A percentile compares a stretch with the other conserved stretches of the same genome.
phyloP scores from a whole-genome alignment of 805 yeast species.

The Yamadazyma kitorensis region DNA sequence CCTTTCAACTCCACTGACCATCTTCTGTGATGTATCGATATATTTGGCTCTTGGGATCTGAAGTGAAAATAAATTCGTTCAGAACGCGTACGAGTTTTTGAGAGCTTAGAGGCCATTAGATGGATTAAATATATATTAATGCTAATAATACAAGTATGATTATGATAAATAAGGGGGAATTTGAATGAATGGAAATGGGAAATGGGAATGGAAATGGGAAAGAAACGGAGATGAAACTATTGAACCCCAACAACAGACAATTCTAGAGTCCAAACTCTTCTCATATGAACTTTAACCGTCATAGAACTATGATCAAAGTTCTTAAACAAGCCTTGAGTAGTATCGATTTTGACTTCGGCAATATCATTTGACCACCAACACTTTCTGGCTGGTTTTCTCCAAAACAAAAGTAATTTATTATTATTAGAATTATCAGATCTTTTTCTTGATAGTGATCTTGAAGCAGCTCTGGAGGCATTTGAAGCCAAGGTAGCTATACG shows the following conservation, averaged over 20 bases:
- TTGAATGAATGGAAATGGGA: slow-evolving; percentile 1
- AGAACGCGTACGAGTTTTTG: not conserved
- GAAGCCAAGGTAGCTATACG: slow-evolving; percentile 60
- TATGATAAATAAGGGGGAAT: too few species aligned
- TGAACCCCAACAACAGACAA: slow-evolving; percentile 85
- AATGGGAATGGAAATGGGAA: not conserved
- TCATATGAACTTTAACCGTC: slow-evolving; percentile 68
- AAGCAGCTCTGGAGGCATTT: slow-evolving; percentile 53
- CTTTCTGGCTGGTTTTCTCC: slow-evolving; percentile 98
- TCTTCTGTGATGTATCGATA: not conserved
- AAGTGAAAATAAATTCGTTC: not conserved
- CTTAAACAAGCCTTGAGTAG: slow-evolving; percentile 19
- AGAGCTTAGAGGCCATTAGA: not conserved
- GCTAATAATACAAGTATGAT: slow-evolving; percentile 3
- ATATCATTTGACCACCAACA: slow-evolving; percentile 93
- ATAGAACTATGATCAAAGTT: slow-evolving; percentile 19
- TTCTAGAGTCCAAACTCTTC: slow-evolving; percentile 97
- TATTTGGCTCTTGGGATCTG: not conserved
- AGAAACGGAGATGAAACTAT: slow-evolving; percentile 16
- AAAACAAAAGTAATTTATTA: slow-evolving; percentile 75
- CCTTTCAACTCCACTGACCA: slow-evolving; percentile 2
- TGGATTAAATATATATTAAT: not conserved
- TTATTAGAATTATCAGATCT: slow-evolving; percentile 37
- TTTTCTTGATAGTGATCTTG: slow-evolving; percentile 57
- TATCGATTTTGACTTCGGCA: slow-evolving; percentile 40